phyloP scores from a whole-genome alignment of 106 monocot species.

The Narthecium ossifragum region DNA sequence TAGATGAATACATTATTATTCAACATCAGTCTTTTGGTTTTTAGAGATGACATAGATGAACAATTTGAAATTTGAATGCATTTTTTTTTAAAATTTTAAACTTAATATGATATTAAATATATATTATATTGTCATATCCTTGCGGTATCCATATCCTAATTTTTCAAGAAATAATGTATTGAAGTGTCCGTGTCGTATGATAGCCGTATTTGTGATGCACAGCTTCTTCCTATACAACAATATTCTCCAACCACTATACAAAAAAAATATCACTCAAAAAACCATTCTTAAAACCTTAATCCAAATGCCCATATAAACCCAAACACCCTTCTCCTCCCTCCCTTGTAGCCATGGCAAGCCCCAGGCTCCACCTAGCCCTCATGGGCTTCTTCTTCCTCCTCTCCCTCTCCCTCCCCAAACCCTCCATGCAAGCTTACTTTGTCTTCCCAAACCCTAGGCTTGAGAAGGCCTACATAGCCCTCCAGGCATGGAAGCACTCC shows the following conservation, averaged over 20 bases:
- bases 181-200: too few species aligned
- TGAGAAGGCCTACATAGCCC: constrained; percentile 34
- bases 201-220: too few species aligned
- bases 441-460: constrained; percentile 30
- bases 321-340: not conserved
- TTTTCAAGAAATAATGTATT: too few species aligned
- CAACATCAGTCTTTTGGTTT: too few species aligned
- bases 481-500: constrained; percentile 39
- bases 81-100: too few species aligned
- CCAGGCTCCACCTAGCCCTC: constrained; percentile 3
- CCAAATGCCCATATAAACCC: not conserved
- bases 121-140: too few species aligned
- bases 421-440: not conserved
- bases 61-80: too few species aligned
- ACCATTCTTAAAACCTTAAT: not conserved
- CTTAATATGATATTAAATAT: too few species aligned
- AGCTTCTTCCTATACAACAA: too few species aligned
- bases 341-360: not conserved
- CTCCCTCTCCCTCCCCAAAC: constrained; percentile 5
- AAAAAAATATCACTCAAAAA: not conserved
- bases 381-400: constrained; percentile 6
- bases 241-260: not conserved
- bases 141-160: too few species aligned
- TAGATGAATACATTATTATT: too few species aligned
- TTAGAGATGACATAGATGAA: too few species aligned